Conservation (phyloP, 257 asterid genomes). For the Solanum corneliomulleri region DNA sequence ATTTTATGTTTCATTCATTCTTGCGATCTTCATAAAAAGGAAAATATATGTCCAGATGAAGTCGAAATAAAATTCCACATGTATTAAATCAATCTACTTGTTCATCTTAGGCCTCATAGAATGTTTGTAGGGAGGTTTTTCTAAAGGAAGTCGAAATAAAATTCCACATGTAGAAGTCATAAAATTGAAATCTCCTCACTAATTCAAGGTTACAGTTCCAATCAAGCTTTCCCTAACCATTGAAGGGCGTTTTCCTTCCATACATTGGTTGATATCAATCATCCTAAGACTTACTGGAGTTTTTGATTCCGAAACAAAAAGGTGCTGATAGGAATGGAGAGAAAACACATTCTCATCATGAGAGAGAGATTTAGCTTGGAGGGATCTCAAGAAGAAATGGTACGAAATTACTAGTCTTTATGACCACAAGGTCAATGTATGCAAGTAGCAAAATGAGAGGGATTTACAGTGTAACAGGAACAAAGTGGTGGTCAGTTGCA, state of each 20-base stretch:
- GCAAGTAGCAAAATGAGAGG: not conserved
- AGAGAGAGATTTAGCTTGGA: not conserved
- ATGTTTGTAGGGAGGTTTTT: not conserved
- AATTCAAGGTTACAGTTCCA: too few species aligned
- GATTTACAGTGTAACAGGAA: not conserved
- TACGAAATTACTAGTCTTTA: not conserved
- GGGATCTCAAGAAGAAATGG: not conserved
- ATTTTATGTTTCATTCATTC: not conserved
- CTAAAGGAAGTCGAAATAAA: not conserved
- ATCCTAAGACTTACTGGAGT: not conserved
- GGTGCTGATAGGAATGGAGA: not conserved
- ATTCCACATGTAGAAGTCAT: not conserved
- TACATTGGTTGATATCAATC: not conserved
- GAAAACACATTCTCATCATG: not conserved
- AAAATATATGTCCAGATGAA: not conserved
- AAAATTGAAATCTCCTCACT: not conserved
- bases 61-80: too few species aligned
- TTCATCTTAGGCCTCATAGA: not conserved
- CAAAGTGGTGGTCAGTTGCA: slow-evolving; percentile 11
- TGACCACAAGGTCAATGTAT: not conserved
- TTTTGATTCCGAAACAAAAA: not conserved
- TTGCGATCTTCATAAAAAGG: not conserved
- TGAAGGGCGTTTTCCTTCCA: not conserved
- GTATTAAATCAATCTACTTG: not conserved
- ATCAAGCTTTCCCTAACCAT: too few species aligned